Evolutionary conservation across 345 rosid genomes (phyloP).

Genomic region (Heritiera littoralis): DNA sequence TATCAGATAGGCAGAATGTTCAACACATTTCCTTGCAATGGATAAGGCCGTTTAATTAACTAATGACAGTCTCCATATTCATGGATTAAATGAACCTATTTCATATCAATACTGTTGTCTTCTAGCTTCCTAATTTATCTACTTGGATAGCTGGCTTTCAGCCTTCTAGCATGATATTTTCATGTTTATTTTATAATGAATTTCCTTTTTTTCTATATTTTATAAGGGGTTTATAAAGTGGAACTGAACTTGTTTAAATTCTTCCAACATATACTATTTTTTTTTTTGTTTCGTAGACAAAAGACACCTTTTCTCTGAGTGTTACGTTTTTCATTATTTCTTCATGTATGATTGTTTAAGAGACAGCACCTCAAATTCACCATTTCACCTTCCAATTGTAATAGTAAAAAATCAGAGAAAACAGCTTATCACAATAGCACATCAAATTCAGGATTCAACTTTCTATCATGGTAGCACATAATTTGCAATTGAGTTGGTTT

Average conservation of each 20-base stretch:
- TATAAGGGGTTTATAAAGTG: not conserved
- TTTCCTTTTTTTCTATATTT: not conserved
- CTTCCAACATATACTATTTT: not conserved
- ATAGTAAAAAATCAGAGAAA: not conserved
- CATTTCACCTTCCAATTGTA: not conserved
- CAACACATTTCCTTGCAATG: not conserved
- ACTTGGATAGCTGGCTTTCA: not conserved
- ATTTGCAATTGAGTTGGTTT: conserved; percentile 12
- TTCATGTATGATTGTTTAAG: conserved; percentile 1
- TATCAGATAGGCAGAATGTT: not conserved
- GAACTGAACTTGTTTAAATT: not conserved
- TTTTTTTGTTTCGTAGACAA: not conserved
- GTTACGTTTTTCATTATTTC: not conserved
- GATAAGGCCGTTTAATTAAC: not conserved
- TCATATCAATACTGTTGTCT: not conserved
- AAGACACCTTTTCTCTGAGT: not conserved
- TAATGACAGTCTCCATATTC: not conserved
- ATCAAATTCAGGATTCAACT: not conserved
- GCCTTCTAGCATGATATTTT: not conserved
- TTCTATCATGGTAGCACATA: not conserved
- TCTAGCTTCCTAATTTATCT: not conserved
- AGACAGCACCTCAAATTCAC: not conserved
- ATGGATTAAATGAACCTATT: not conserved
- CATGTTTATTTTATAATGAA: not conserved
- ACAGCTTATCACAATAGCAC: not conserved